A percentile compares a stretch with the other conserved stretches of the same genome.
phyloP scores from a whole-genome alignment of 108 stramenopile genomes.

The Conticribra guillardii region DNA sequence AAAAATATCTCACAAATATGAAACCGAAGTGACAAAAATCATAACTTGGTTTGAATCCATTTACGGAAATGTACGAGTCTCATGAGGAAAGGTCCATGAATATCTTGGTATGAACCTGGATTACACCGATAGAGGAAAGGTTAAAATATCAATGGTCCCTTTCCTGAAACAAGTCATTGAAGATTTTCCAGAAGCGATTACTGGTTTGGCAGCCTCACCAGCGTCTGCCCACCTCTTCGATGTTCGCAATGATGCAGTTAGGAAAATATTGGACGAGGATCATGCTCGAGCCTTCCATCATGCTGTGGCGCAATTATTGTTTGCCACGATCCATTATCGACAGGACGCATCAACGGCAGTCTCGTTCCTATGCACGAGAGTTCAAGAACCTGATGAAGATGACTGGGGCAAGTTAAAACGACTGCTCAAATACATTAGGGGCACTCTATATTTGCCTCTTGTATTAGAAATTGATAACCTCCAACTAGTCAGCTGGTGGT shows the following conservation, averaged over 20 bases:
- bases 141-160: constrained; percentile 4
- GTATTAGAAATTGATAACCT: background rate
- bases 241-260: background rate
- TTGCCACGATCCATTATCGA: background rate
- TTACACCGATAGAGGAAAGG: background rate
- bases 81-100: constrained; percentile 2
- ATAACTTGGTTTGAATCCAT: background rate
- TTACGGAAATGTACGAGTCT: background rate
- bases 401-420: background rate
- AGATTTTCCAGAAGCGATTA: background rate
- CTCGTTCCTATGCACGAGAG: background rate
- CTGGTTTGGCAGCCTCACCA: background rate
- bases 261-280: background rate
- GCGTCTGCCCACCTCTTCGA: constrained; percentile 7
- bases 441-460: background rate
- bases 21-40: background rate
- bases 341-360: background rate
- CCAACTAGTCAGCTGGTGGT: background rate
- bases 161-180: background rate
- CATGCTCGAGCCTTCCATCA: background rate
- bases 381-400: background rate
- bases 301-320: background rate
- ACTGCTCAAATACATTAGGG: background rate
- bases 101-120: background rate
- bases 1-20: background rate